phyloP scores from a whole-genome alignment of 495 filamentous ascomycete species.

The Daldinia childiae region DNA sequence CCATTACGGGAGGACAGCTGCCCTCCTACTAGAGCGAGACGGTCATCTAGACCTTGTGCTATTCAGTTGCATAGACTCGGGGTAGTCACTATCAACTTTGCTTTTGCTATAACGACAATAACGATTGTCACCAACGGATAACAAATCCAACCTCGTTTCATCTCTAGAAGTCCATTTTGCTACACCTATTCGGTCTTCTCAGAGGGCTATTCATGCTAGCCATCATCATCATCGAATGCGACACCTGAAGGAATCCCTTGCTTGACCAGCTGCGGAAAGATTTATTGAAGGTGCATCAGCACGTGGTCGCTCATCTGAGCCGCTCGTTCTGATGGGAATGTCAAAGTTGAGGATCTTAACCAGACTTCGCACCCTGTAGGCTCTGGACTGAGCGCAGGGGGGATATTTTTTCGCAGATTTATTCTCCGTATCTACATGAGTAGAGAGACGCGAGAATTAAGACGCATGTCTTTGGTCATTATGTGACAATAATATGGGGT shows the following conservation, averaged over 20 bases:
- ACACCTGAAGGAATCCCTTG: background rate
- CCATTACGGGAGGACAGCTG: constrained; percentile 27
- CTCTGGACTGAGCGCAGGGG: background rate
- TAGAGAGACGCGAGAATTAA: background rate
- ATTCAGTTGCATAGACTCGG: background rate
- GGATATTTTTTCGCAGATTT: background rate
- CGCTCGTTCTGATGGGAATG: background rate
- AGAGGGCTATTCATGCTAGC: background rate
- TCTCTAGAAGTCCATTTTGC: background rate
- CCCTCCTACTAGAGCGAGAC: constrained; percentile 17
- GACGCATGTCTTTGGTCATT: background rate
- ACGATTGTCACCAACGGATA: background rate
- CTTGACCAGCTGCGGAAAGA: background rate
- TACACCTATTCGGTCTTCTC: background rate
- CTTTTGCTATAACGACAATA: background rate
- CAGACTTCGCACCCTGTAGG: background rate
- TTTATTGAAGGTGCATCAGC: background rate
- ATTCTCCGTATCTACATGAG: background rate
- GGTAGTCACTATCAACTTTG: background rate
- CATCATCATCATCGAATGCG: background rate
- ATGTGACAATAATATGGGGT: background rate
- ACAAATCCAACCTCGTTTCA: background rate
- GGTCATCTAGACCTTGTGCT: background rate
- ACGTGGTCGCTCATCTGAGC: background rate
- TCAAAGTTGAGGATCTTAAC: background rate